A percentile compares a stretch with the other conserved stretches of the same genome.
Conservation (phyloP, 495 filamentous ascomycete genomes). For the Hyaloscypha finlandica region DNA sequence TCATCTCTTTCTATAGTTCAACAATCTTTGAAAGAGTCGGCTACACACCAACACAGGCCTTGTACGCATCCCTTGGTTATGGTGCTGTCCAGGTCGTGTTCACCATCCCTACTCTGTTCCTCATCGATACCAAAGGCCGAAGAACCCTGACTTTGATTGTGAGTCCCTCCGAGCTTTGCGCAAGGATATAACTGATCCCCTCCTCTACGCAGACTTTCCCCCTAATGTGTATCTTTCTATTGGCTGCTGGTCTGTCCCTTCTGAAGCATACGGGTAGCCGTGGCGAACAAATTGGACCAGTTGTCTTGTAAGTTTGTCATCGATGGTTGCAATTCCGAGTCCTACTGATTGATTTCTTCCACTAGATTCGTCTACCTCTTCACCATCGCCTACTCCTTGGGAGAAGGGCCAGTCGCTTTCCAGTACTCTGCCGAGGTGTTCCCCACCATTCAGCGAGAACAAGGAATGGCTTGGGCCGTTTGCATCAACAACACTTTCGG, state of each 20-base stretch:
- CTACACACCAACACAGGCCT: slow-evolving; percentile 54
- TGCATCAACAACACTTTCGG: slow-evolving; percentile 51
- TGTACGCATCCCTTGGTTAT: slow-evolving; percentile 59
- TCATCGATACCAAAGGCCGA: slow-evolving; percentile 83
- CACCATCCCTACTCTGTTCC: slow-evolving; percentile 77
- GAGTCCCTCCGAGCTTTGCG: slow-evolving; percentile 40
- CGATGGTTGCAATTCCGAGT: neutral
- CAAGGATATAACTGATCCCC: slow-evolving; percentile 45
- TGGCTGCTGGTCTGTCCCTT: slow-evolving; percentile 73
- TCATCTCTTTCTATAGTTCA: slow-evolving; percentile 82
- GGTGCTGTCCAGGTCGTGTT: slow-evolving; percentile 83
- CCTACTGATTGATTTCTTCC: neutral
- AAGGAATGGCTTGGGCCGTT: slow-evolving; percentile 62
- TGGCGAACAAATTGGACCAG: slow-evolving; percentile 31
- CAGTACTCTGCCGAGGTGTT: slow-evolving; percentile 83
- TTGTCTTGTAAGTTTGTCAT: slow-evolving; percentile 12
- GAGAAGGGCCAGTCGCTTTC: slow-evolving; percentile 84
- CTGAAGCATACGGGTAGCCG: slow-evolving; percentile 68
- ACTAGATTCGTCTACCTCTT: slow-evolving; percentile 67
- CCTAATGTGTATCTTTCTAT: slow-evolving; percentile 73
- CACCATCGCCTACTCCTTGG: slow-evolving; percentile 74
- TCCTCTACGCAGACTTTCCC: slow-evolving; percentile 61
- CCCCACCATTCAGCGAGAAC: slow-evolving; percentile 76
- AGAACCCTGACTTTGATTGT: slow-evolving; percentile 44
- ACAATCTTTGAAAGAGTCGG: slow-evolving; percentile 71